Percentiles rank a stretch among this genome's conserved stretches.
phyloP scores from a whole-genome alignment of 139 green algal species.

The Ettlia oleoabundans region DNA sequence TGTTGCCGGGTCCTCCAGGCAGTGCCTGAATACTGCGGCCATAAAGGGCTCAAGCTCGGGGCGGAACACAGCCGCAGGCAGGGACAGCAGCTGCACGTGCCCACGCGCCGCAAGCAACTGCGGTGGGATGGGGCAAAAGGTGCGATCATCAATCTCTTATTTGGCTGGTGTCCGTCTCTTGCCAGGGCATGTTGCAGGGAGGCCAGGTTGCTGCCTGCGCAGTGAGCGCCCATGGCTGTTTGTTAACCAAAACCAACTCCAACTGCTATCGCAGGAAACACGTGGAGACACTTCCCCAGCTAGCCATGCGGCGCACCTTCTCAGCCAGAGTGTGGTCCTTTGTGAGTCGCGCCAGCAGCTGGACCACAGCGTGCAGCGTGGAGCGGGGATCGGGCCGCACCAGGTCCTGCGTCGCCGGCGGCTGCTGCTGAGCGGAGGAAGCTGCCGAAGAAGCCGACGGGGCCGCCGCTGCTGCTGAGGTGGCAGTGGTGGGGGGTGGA shows the following conservation, averaged over 20 bases:
- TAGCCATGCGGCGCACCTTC: slow-evolving; percentile 49
- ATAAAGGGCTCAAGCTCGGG: slow-evolving; percentile 74
- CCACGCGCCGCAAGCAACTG: slow-evolving; percentile 67
- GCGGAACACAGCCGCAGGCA: slow-evolving; percentile 68
- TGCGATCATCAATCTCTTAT: too few relatives aligned
- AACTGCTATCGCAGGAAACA: background rate
- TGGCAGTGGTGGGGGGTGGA: background rate
- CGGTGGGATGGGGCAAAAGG: background rate
- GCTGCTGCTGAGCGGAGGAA: too few relatives aligned
- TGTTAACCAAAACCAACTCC: too few relatives aligned
- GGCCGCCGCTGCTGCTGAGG: background rate
- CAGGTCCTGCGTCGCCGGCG: background rate
- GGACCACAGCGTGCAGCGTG: slow-evolving; percentile 77
- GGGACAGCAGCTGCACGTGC: slow-evolving; percentile 71
- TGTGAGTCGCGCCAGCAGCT: slow-evolving; percentile 82
- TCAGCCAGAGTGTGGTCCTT: slow-evolving; percentile 71
- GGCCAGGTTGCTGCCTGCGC: too few relatives aligned
- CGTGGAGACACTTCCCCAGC: background rate
- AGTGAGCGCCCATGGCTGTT: too few relatives aligned
- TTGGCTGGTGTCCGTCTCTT: too few relatives aligned
- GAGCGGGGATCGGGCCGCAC: slow-evolving; percentile 60
- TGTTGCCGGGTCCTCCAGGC: slow-evolving; percentile 90
- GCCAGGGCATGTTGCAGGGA: too few relatives aligned
- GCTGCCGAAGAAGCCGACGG: background rate
- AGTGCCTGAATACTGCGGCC: slow-evolving; percentile 80